These are phyloP conservation scores for Grammothele lineata DNA, from an alignment of 768 basidiomycete species.

Conservation along the genomic window DNA sequence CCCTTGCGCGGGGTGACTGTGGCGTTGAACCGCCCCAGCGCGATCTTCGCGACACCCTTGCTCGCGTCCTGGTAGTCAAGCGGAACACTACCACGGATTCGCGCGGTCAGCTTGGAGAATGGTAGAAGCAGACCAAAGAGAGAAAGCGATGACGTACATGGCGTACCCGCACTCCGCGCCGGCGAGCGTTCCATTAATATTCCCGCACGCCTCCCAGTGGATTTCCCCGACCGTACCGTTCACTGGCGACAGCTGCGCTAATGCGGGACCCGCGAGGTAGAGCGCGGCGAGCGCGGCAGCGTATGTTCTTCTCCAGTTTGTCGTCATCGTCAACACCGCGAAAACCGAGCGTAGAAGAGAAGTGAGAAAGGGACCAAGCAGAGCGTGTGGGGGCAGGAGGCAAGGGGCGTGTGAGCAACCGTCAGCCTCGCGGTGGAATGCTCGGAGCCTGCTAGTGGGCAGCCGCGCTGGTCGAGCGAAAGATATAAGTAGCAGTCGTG, in stretches of 20 bases:
- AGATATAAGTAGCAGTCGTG: too few relatives aligned
- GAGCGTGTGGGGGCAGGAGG: too few relatives aligned
- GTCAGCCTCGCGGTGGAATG: too few relatives aligned
- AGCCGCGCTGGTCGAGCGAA: too few relatives aligned
- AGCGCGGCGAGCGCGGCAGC: background rate
- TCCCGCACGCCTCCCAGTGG: slow-evolving; percentile 9
- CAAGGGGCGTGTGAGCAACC: too few relatives aligned
- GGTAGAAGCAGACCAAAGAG: too few relatives aligned
- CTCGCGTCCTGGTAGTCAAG: slow-evolving; percentile 27
- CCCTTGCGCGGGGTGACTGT: slow-evolving; percentile 23
- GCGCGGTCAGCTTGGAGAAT: too few relatives aligned
- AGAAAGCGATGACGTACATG: slow-evolving; percentile 11
- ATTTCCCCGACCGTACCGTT: slow-evolving; percentile 6
- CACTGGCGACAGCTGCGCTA: background rate
- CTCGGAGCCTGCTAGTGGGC: too few relatives aligned
- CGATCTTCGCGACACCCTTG: slow-evolving; percentile 26
- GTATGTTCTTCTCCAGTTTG: too few relatives aligned
- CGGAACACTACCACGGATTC: slow-evolving; percentile 32
- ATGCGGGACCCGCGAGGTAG: background rate
- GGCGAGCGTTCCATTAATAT: slow-evolving; percentile 1
- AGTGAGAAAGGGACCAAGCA: too few relatives aligned
- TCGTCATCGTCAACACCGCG: too few relatives aligned
- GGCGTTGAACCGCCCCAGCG: slow-evolving; percentile 27
- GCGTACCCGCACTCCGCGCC: slow-evolving; percentile 22
- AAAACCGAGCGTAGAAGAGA: too few relatives aligned